Base-by-base conservation (phyloP, 805 yeast genomes). In the Zygosaccharomyces pseudorouxii region DNA sequence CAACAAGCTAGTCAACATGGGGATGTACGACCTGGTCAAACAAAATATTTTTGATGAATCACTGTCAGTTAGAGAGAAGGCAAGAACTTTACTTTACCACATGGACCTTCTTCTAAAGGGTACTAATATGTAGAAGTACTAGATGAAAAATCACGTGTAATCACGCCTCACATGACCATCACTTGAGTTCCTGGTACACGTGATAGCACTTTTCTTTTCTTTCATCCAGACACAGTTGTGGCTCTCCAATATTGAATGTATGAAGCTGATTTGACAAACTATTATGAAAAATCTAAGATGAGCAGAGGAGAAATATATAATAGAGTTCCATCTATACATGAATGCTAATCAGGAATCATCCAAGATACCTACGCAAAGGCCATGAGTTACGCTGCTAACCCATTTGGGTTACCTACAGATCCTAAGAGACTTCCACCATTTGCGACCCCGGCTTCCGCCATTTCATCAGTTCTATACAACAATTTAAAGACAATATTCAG, bases 321-420 rank as follows among this genome's bases (percentile, higher is more conserved):
- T n/a, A 25, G 19, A n/a, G 19, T 36, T 5, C 10, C 5, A 12
- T 12, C 23, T 29, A 10, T 12, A 18, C 35, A 5, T n/a, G 12
- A 23, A n/a, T 5, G 19, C 10, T 14, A 14, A 5, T 16, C 11
- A 14, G 11, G 10, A 6, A 6, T 6, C 10, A 8, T 16, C 4
- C 19, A 25, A 25, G 10, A 4, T 19, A 35, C 38, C 25, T 33
- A n/a, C 5, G 20, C 11, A 18, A 12, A 18, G 45, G 46, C 12
- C 10, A 31, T 20, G 40, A 18, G 23, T 12, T 59, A 59, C 51
- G 56, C 70, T 30, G 64, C 70, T 27, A 67, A 75, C 42, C 88
- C 89, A 7, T 84, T 82, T 63, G 88, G 86, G 7, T 56, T 78
- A 19, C 73, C 81, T n/a, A 69, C 75, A 18, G 84, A 81, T 60